These are phyloP conservation scores for Dictyostelium firmibasis DNA, from an alignment of 78 protist species.

Conservation along the genomic window DNA sequence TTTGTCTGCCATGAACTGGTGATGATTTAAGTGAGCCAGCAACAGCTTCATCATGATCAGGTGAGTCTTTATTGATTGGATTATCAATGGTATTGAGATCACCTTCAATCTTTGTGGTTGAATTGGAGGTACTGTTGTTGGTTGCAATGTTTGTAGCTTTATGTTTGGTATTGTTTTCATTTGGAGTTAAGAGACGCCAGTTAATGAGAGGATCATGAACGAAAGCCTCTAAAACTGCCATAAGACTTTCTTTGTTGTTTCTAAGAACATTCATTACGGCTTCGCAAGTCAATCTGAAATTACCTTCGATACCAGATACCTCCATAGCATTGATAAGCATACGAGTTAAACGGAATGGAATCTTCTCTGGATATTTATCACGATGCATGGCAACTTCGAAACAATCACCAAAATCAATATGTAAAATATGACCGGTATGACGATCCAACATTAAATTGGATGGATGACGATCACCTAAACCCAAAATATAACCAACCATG, in stretches of 20 bases:
- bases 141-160: not conserved
- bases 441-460: conserved; percentile 92
- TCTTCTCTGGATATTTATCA: conserved; percentile 97
- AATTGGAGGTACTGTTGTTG: not conserved
- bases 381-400: conserved; percentile 96
- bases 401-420: conserved; percentile 99
- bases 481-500: conserved; percentile 95
- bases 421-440: conserved; percentile 93
- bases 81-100: conserved; percentile 17
- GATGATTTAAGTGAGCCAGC: not conserved
- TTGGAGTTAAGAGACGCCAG: conserved; percentile 96
- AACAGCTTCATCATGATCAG: conserved; percentile 2
- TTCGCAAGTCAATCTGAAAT: conserved; percentile 97
- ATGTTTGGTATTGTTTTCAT: conserved; percentile 28
- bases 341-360: conserved; percentile 99
- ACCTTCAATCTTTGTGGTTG: not conserved
- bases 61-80: conserved; percentile 12
- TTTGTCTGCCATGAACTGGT: conserved; percentile 35
- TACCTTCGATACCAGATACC: conserved; percentile 98
- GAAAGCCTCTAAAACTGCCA: conserved; percentile 99
- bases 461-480: conserved; percentile 97
- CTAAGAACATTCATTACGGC: conserved; percentile 96
- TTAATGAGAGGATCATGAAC: conserved; percentile 99
- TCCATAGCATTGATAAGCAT: conserved; percentile 99
- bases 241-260: conserved; percentile 93